Evolutionary conservation across 208 protist genomes (phyloP).

Genomic region (Trichomonas vaginalis): DNA sequence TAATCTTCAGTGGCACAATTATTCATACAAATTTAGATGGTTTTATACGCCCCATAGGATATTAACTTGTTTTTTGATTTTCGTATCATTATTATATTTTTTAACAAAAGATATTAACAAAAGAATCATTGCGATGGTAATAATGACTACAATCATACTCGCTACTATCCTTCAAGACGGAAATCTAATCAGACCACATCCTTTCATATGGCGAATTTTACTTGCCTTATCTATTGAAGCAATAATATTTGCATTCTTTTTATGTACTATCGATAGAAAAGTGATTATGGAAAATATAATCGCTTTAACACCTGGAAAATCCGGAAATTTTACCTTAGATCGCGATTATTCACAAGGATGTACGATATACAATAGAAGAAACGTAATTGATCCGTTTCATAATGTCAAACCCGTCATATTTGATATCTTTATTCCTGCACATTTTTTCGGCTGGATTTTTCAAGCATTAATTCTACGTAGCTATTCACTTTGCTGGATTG

Average conservation of each 20-base stretch:
- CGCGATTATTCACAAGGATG: constrained; percentile 11
- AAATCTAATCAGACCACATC: constrained; percentile 1
- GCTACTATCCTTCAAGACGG: not conserved
- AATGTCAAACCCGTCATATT: constrained; percentile 17
- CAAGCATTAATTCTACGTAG: constrained; percentile 31
- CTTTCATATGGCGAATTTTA: constrained; percentile 20
- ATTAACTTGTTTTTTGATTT: not conserved
- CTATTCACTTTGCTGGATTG: constrained; percentile 19
- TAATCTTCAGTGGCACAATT: not conserved
- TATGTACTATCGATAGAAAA: not conserved
- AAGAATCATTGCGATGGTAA: not conserved
- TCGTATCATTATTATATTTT: not conserved
- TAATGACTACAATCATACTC: not conserved
- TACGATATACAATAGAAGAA: not conserved
- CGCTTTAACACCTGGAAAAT: not conserved
- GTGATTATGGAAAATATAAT: not conserved
- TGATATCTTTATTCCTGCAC: constrained; percentile 33
- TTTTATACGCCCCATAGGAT: not conserved
- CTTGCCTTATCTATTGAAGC: not conserved
- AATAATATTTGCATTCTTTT: not conserved
- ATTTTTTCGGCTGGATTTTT: constrained; percentile 37
- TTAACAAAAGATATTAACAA: not conserved
- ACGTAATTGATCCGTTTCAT: constrained; percentile 11
- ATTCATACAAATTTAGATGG: not conserved
- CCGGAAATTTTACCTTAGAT: not conserved